Evolutionary conservation across 192 early-diverging fungal genomes (phyloP).

Genomic region (Linnemannia zychae): DNA sequence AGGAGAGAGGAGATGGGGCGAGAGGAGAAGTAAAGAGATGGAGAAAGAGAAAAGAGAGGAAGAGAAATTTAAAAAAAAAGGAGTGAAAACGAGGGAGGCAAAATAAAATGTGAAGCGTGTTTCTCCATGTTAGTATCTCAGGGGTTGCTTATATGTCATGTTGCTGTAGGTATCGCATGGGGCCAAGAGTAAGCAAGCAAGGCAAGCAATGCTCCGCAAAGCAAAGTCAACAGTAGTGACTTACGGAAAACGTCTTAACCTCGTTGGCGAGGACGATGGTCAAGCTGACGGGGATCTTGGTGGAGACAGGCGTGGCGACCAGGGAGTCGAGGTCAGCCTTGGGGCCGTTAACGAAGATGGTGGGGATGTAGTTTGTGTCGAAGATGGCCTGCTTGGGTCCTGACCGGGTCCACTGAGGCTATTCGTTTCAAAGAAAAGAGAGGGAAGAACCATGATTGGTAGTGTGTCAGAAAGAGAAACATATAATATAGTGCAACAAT

Average conservation of each 20-base stretch:
- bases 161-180: not conserved
- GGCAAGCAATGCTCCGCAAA: not conserved
- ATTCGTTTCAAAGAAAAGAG: not conserved
- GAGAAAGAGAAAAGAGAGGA: not conserved
- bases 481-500: too few relatives aligned
- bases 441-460: not conserved
- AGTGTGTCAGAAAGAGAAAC: not conserved
- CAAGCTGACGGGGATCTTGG: slow-evolving; percentile 35
- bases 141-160: not conserved
- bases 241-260: slow-evolving; percentile 54
- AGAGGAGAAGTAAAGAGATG: not conserved
- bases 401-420: slow-evolving; percentile 59
- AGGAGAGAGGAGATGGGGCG: not conserved
- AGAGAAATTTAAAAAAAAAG: too few relatives aligned
- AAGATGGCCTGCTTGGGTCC: slow-evolving; percentile 49
- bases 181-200: not conserved
- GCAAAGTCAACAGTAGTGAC: not conserved
- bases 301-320: slow-evolving; percentile 22
- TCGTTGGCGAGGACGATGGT: slow-evolving; percentile 56
- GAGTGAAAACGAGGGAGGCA: not conserved
- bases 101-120: not conserved
- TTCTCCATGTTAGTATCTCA: slow-evolving; percentile 2
- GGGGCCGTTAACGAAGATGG: slow-evolving; percentile 56
- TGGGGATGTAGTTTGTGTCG: slow-evolving; percentile 63
- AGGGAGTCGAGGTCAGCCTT: slow-evolving; percentile 28